Percentiles rank a stretch among this genome's conserved stretches.
Evolutionary conservation across 2,329 filamentous ascomycete genomes (phyloP).

Genomic region (Dactylella cylindrospora): DNA sequence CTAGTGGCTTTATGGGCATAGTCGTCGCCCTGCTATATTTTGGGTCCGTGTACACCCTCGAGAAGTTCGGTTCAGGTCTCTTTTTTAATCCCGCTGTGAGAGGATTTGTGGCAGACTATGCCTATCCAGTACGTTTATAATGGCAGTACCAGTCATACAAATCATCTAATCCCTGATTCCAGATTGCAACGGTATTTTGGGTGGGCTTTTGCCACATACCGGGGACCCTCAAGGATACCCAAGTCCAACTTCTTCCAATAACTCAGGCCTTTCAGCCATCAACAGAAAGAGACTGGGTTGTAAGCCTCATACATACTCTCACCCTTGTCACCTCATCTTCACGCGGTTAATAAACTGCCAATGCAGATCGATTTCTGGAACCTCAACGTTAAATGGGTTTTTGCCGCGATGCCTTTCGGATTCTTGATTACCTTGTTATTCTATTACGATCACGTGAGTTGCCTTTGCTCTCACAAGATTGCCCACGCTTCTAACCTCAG

Average conservation of each 20-base stretch:
- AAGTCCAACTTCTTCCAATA: slow-evolving; percentile 72
- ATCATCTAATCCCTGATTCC: neutral
- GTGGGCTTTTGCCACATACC: slow-evolving; percentile 60
- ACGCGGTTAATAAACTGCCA: slow-evolving; percentile 57
- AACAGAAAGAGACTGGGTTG: slow-evolving; percentile 59
- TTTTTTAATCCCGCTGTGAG: slow-evolving; percentile 55
- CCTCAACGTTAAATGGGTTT: slow-evolving; percentile 58
- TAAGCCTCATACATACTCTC: slow-evolving; percentile 52
- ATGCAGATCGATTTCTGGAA: slow-evolving; percentile 59
- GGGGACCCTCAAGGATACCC: slow-evolving; percentile 63
- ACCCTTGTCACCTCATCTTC: slow-evolving; percentile 53
- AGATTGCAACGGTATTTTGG: slow-evolving; percentile 60
- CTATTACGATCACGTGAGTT: slow-evolving; percentile 60
- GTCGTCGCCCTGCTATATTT: slow-evolving; percentile 56
- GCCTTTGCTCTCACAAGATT: neutral
- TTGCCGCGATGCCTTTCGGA: slow-evolving; percentile 59
- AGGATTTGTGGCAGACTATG: slow-evolving; percentile 58
- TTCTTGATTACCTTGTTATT: slow-evolving; percentile 60
- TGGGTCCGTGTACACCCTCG: slow-evolving; percentile 51
- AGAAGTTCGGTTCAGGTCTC: slow-evolving; percentile 56
- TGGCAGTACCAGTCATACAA: too few species aligned
- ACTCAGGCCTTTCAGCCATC: slow-evolving; percentile 79
- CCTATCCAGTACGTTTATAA: slow-evolving; percentile 56
- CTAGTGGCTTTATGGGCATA: slow-evolving; percentile 50
- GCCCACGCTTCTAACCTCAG: neutral